Base-by-base conservation (phyloP, 495 filamentous ascomycete genomes). In the Neurospora sp. region DNA sequence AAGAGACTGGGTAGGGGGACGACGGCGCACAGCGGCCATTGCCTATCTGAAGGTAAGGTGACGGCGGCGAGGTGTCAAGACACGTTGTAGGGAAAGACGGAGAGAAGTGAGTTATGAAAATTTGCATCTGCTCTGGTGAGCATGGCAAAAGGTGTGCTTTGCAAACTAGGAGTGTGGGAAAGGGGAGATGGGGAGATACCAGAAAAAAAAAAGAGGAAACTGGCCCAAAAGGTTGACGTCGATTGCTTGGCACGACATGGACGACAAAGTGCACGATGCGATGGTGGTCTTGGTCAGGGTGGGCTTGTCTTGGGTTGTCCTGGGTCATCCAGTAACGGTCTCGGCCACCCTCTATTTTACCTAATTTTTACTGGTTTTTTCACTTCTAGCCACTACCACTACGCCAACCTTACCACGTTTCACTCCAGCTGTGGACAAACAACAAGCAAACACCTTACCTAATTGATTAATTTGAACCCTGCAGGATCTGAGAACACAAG, bases 21-120 rank as follows among this genome's bases (percentile, higher is more conserved):
- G 74, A 71, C 68, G 45, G 72, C 71, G 71, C 27, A 73, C 65
- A 40, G 72, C 45, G 4, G 53, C 35, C 74, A 77, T 76, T 69
- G 74, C 44, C 65, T 72, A 68, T 16, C 27, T 8, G 20, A 14
- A 20, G 22, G 20, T 53, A 8, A 61, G 27, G 12, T 35, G 53
- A 65, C 53, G 53, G 6, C 53, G 53, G 1, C 27, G 53, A 61
- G 53, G 53, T 61, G 53, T 61, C 53, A 61, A 61, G 53, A 61
- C 12, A 35, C 6, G 27, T 18, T 61, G 27, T 61, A 65, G 53
- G 53, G 53, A 35, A 65, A 65, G 27, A 31, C 27, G 27, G 27
- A 35, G 27, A 31, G 22, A 61, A 18, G 27, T 16, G 27, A 61
- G 12, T 16, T 35, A 9, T 4, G 53, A 61, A 35, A 61, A 16